phyloP scores from a whole-genome alignment of 2,329 filamentous ascomycete genomes.

The Alternaria postmessia region DNA sequence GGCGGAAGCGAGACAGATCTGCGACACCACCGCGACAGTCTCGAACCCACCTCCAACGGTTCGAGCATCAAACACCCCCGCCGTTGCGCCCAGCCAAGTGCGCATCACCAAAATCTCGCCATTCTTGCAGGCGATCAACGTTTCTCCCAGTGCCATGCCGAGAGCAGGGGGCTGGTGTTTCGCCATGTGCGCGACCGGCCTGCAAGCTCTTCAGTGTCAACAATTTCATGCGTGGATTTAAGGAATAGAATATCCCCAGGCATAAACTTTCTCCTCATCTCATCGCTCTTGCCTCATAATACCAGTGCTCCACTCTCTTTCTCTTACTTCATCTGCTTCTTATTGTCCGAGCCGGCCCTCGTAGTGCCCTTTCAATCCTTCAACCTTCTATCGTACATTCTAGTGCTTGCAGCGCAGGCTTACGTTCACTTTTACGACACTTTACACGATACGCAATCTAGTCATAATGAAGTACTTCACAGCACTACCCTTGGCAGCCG shows the following conservation, averaged over 20 bases:
- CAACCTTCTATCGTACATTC: slow-evolving; percentile 34
- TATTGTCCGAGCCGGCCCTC: slow-evolving; percentile 53
- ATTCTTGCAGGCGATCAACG: slow-evolving; percentile 38
- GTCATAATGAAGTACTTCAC: slow-evolving; percentile 52
- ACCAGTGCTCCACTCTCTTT: slow-evolving; percentile 48
- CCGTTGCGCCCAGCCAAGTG: slow-evolving; percentile 22
- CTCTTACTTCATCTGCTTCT: slow-evolving; percentile 36
- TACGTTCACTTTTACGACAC: slow-evolving; percentile 40
- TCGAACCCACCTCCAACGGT: slow-evolving; percentile 46
- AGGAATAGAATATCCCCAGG: slow-evolving; percentile 41
- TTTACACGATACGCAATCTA: slow-evolving; percentile 39
- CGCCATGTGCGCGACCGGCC: slow-evolving; percentile 40
- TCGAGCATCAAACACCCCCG: slow-evolving; percentile 38
- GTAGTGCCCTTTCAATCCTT: slow-evolving; percentile 49
- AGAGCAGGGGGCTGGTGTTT: slow-evolving; percentile 50
- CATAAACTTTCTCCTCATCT: slow-evolving; percentile 33
- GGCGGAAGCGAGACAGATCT: slow-evolving; percentile 49
- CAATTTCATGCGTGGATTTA: slow-evolving; percentile 54
- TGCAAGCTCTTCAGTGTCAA: slow-evolving; percentile 30
- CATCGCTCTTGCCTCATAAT: slow-evolving; percentile 44
- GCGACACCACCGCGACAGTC: slow-evolving; percentile 47
- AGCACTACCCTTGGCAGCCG: slow-evolving; percentile 43
- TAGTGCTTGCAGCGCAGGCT: slow-evolving; percentile 50
- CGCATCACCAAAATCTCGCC: slow-evolving; percentile 40
- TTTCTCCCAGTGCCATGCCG: slow-evolving; percentile 39